phyloP scores from a whole-genome alignment of 2,329 filamentous ascomycete species.

The Corinectria fuckeliana region DNA sequence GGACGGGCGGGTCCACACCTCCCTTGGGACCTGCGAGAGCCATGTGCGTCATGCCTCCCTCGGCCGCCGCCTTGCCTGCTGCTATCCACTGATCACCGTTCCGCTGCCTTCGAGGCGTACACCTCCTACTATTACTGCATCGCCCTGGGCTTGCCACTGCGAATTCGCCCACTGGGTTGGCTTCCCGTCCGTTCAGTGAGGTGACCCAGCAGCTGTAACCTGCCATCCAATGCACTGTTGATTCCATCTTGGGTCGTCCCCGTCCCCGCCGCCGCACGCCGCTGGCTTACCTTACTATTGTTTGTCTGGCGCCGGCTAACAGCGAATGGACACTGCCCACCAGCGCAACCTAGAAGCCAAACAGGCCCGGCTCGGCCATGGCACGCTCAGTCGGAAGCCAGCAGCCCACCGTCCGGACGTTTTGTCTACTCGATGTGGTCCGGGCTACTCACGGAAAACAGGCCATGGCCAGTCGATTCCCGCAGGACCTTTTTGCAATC shows the following conservation, averaged over 20 bases:
- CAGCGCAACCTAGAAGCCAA: neutral
- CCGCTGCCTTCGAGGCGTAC: neutral
- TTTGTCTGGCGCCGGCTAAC: neutral
- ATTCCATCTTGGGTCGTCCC: neutral
- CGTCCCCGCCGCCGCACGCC: neutral
- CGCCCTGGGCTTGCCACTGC: neutral
- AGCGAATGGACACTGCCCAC: no score
- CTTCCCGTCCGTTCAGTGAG: neutral
- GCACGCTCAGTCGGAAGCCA: constrained; percentile 1
- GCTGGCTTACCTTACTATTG: neutral
- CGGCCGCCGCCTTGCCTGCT: constrained; percentile 3
- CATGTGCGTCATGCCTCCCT: constrained; percentile 37
- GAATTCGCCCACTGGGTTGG: neutral
- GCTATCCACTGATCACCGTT: constrained; percentile 15
- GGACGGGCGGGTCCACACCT: constrained; percentile 9
- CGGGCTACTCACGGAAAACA: constrained; percentile 1
- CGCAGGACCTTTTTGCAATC: no score
- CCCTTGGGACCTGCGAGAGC: constrained; percentile 22
- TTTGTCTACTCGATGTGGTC: constrained; percentile 14
- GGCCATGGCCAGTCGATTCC: constrained; percentile 12
- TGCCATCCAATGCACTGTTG: neutral
- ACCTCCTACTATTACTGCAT: no score
- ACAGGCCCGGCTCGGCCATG: neutral
- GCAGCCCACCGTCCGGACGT: constrained; percentile 12
- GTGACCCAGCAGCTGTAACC: neutral